A percentile compares a stretch with the other conserved stretches of the same genome.
Evolutionary conservation across 192 early-diverging fungal species (phyloP).

Genomic region (Phlyctochytrium arcticum): DNA sequence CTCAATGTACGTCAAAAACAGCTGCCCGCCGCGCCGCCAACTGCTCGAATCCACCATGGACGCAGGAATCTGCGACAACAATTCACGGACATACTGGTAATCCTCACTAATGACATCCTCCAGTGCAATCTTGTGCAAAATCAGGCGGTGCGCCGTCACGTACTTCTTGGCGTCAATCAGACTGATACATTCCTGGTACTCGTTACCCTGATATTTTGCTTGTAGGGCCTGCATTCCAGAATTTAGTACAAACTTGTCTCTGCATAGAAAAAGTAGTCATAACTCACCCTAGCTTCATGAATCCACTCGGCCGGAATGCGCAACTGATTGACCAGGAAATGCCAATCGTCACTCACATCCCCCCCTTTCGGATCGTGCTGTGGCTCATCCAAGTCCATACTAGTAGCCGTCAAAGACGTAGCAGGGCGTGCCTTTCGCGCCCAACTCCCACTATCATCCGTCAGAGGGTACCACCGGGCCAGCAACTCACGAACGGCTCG

Average conservation of each 20-base stretch:
- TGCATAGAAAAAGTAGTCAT: constrained; percentile 3
- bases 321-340: constrained; percentile 60
- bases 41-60: constrained; percentile 3
- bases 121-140: constrained; percentile 25
- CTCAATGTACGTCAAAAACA: constrained; percentile 26
- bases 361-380: not conserved
- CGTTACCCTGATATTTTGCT: constrained; percentile 35
- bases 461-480: constrained; percentile 32
- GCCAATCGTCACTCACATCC: constrained; percentile 26
- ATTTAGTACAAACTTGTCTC: not conserved
- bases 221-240: constrained; percentile 23
- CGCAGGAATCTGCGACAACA: constrained; percentile 10
- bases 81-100: constrained; percentile 1
- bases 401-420: not conserved
- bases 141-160: constrained; percentile 29
- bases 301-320: constrained; percentile 63
- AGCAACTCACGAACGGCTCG: constrained; percentile 42
- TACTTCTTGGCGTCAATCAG: constrained; percentile 42
- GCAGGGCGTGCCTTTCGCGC: not conserved
- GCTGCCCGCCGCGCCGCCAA: constrained; percentile 32
- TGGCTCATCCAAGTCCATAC: not conserved
- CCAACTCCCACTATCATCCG: constrained; percentile 39
- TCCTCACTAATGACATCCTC: constrained; percentile 27
- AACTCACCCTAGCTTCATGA: constrained; percentile 52
- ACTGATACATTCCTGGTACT: constrained; percentile 31